Conservation (phyloP, 768 basidiomycete species). For the Trametopsis cervina region DNA sequence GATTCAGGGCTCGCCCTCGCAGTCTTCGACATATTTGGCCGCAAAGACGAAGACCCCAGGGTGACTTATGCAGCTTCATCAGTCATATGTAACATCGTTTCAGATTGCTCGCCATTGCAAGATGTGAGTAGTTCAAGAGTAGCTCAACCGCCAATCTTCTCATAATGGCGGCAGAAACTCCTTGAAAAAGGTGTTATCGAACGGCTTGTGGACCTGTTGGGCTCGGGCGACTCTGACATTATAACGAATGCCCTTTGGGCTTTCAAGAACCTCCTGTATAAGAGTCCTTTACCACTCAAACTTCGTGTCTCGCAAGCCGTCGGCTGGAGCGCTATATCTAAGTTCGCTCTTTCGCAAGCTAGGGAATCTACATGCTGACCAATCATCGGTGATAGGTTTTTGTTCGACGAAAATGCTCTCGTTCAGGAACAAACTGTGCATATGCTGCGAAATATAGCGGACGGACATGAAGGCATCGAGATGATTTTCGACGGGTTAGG, state of each 20-base stretch:
- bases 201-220: slow-evolving; percentile 53
- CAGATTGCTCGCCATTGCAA: slow-evolving; percentile 78
- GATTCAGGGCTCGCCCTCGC: slow-evolving; percentile 75
- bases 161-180: slow-evolving; percentile 38
- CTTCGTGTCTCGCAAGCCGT: slow-evolving; percentile 58
- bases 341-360: too few species aligned
- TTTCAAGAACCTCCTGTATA: slow-evolving; percentile 74
- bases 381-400: too few species aligned
- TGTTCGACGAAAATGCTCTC: slow-evolving; percentile 43
- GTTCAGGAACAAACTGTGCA: slow-evolving; percentile 69
- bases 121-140: slow-evolving; percentile 37
- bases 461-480: slow-evolving; percentile 56
- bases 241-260: slow-evolving; percentile 79
- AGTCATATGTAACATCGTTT: slow-evolving; percentile 80
- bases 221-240: slow-evolving; percentile 46
- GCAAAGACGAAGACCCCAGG: slow-evolving; percentile 56
- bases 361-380: too few species aligned
- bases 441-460: slow-evolving; percentile 60
- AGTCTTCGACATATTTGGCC: slow-evolving; percentile 53
- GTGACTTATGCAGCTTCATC: slow-evolving; percentile 67
- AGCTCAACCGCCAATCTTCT: not conserved
- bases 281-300: slow-evolving; percentile 55
- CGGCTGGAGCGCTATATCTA: slow-evolving; percentile 54
- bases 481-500: slow-evolving; percentile 53
- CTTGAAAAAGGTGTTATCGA: slow-evolving; percentile 63